A percentile compares a stretch with the other conserved stretches of the same genome.
Evolutionary conservation across 2,329 filamentous ascomycete species (phyloP).

Genomic region (Pseudogymnoascus verrucosus): DNA sequence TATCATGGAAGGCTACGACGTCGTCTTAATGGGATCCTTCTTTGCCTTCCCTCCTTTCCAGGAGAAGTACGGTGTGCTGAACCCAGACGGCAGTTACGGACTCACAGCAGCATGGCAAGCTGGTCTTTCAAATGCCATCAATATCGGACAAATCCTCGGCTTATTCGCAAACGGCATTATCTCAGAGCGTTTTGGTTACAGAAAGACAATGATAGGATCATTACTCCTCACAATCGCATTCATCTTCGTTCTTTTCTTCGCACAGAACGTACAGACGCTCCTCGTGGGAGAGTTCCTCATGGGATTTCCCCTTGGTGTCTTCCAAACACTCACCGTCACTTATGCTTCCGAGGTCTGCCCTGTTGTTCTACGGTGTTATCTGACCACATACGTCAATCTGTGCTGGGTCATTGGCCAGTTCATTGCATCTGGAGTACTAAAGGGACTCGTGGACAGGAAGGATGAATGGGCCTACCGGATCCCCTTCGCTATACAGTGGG

Average conservation of each 20-base stretch:
- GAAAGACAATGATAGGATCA: conserved; percentile 36
- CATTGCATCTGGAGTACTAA: conserved; percentile 39
- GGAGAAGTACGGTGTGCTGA: conserved; percentile 23
- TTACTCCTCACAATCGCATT: conserved; percentile 35
- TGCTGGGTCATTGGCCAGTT: conserved; percentile 45
- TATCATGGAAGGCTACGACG: conserved; percentile 33
- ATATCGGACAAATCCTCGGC: conserved; percentile 35
- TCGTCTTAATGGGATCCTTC: conserved; percentile 28
- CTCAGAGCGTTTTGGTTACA: conserved; percentile 29
- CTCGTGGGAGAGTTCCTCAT: conserved; percentile 37
- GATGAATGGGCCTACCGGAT: conserved; percentile 41
- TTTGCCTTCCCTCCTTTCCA: conserved; percentile 24
- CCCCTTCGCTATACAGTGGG: conserved; percentile 39
- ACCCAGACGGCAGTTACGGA: conserved; percentile 27
- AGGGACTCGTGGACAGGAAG: conserved; percentile 30
- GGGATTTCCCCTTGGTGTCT: conserved; percentile 29
- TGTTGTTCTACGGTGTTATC: conserved; percentile 25
- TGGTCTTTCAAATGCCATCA: conserved; percentile 32
- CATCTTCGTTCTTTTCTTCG: conserved; percentile 40
- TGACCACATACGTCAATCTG: conserved; percentile 41
- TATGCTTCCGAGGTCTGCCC: conserved; percentile 28
- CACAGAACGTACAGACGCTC: conserved; percentile 35
- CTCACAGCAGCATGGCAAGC: conserved; percentile 36
- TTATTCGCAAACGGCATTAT: conserved; percentile 33
- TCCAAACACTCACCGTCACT: conserved; percentile 32